Percentiles rank a stretch among this genome's conserved stretches.
Conservation (phyloP, 73 alveolate genomes). For the Uronychia setigera region DNA sequence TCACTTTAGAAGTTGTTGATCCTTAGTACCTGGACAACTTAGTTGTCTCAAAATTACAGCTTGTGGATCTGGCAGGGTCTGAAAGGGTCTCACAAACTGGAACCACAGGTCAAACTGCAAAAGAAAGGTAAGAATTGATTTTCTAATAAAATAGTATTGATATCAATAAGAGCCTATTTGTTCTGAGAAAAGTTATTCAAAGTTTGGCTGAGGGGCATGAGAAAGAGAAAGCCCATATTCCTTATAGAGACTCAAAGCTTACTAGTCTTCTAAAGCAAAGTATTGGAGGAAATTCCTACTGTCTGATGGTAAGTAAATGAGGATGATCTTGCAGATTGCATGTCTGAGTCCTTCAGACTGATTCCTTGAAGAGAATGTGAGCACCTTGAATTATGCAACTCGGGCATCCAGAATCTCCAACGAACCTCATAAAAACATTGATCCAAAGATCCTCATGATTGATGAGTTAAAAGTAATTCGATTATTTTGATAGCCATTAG, state of each 20-base stretch:
- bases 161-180: conserved; percentile 90
- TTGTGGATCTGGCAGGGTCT: conserved; percentile 65
- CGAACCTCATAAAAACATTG: conserved; percentile 84
- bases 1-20: conserved; percentile 77
- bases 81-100: conserved; percentile 45
- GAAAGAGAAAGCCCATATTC: conserved; percentile 23
- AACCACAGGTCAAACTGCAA: conserved; percentile 71
- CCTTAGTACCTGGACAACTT: conserved; percentile 74
- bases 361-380: conserved; percentile 87
- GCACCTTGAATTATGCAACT: conserved; percentile 93
- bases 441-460: conserved; percentile 71
- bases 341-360: conserved; percentile 90
- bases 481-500: conserved; percentile 3
- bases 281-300: conserved; percentile 67
- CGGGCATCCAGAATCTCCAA: conserved; percentile 90
- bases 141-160: conserved; percentile 84
- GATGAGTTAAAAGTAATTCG: conserved; percentile 65
- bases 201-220: conserved; percentile 67
- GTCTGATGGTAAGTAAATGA: conserved; percentile 76
- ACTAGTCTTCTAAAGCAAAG: conserved; percentile 46
- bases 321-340: conserved; percentile 71
- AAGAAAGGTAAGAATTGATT: conserved; percentile 61
- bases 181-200: conserved; percentile 92
- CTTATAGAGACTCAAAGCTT: conserved; percentile 58
- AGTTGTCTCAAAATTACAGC: conserved; percentile 49